Base-by-base conservation (phyloP, 805 yeast genomes). In the Blastobotrys terrestris region DNA sequence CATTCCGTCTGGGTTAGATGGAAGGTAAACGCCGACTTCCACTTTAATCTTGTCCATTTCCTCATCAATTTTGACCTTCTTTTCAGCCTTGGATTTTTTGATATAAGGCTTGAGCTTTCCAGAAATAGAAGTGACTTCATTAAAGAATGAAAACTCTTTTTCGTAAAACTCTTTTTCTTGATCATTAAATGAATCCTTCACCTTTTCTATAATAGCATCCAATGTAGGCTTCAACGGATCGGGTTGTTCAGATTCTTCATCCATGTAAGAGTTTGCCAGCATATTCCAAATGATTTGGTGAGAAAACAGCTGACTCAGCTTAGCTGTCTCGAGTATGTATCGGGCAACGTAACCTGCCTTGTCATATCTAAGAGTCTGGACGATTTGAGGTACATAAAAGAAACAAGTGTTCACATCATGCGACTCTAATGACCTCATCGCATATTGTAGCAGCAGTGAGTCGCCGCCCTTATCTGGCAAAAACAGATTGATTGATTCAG, bases 251-350 rank as follows among this genome's bases (percentile, higher is more conserved):
- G 89, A 84, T 7, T 92, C 96, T 61, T 92, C 98, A 65, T 87
- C 97, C 60, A 84, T 85, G 69, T 79, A 94, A 56, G 90, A 81
- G 65, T 95, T 94, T 1, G 99, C 98, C 63, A 85, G 70, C 87
- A 94, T 89, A 64, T 94, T 94, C 99, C 99, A 94, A 52, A 94
- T 89, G 58, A 94, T 91, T 69, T 94, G 99, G 68, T 94, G 99
- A 0, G 98, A 91, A 75, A 94, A 94, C 56, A 92, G 73, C 59
- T 87, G 95, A 22, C 94, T 84, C 13, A 90, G 87, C 64, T 85
- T 83, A 1, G 96, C 97, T 1, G 97, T 88, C 66, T 94, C 98
- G 52, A 92, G 71, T 57, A 94, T 90, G 65, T 87, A 88, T 60
- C 89, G 78, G 60, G 87, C 89, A 45, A 92, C 95, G 61, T 89